Base-by-base conservation (phyloP, 192 early-diverging fungal species). In the Phycomyces nitens region DNA sequence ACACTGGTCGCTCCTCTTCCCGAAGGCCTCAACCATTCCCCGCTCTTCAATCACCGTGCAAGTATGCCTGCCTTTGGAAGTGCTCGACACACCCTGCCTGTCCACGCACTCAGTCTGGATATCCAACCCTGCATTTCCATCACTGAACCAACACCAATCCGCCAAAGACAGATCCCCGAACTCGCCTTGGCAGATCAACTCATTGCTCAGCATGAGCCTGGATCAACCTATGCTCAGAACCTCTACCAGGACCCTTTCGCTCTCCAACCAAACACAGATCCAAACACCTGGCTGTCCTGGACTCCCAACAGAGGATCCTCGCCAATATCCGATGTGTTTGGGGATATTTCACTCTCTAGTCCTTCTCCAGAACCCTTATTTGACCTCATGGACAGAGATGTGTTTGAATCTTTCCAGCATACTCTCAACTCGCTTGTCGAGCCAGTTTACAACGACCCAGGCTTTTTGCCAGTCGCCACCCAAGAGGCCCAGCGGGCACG, bases 221-320 rank as follows among this genome's bases (percentile, higher is more conserved):
- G 38, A 53, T 12, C 16, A 39, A 38, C 39, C 44, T 49, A 66
- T 7, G 55, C 56, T 43, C 65, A 66, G 5, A 38, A 58, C 4
- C 56, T 58, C 4, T 39, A 60, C 1, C 64, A 66, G 7, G 44
- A 50, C 47, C 21, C 23, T 8, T 49, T 18, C 51, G 3, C 44
- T 7, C 44, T 47, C 3, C 44, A 47, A 14, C 52, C 66, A 55
- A 27, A 62, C 24, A 12, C 24, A 51, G 60, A 38, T 11, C n/a
- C 44, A 3, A 21, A 49, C 18, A 22, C 14, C 22, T 62, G 60
- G 60, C 18, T 53, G 16, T 23, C 18, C 10, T 59, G 57, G 65
- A 59, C 66, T 23, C 58, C 66, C 41, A 20, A 1, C 52, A 53
- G 50, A 60, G 50, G 66, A 23, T 38, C 57, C 53, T 53, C 58